Evolutionary conservation across 23 red algal genomes (phyloP).

Genomic region (Gracilaria domingensis): DNA sequence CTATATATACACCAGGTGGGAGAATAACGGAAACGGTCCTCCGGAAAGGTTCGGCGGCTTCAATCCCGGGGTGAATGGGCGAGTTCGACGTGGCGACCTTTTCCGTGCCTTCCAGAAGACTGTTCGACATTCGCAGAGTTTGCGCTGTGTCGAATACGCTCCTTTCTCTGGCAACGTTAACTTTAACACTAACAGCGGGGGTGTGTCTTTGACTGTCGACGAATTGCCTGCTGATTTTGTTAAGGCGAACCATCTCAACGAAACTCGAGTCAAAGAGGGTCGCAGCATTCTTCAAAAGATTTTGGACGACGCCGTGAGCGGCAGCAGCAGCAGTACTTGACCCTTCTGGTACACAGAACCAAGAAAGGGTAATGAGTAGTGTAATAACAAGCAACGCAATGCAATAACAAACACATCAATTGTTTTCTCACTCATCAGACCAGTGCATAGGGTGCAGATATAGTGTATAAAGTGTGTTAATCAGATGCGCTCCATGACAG

Average conservation of each 20-base stretch:
- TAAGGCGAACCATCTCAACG: conserved; percentile 51
- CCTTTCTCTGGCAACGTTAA: conserved; percentile 36
- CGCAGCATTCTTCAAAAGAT: conserved; percentile 37
- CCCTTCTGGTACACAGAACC: background rate
- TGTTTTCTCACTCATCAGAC: background rate
- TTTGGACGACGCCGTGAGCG: conserved; percentile 41
- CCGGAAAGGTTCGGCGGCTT: conserved; percentile 16
- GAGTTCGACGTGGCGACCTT: conserved; percentile 6
- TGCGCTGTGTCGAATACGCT: conserved; percentile 62
- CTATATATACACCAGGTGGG: conserved; percentile 35
- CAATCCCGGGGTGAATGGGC: conserved; percentile 24
- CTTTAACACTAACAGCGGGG: conserved; percentile 31
- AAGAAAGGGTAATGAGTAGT: background rate
- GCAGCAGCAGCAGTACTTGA: background rate
- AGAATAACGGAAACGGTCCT: conserved; percentile 1
- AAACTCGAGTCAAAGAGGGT: conserved; percentile 39
- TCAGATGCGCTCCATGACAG: background rate
- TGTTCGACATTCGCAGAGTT: conserved; percentile 31
- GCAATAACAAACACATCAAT: background rate
- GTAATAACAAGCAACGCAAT: background rate
- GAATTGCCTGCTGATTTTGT: conserved; percentile 44
- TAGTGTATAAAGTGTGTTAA: background rate
- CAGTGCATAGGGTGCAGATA: background rate
- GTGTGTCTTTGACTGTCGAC: conserved; percentile 11
- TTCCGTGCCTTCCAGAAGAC: conserved; percentile 45